phyloP scores from a whole-genome alignment of 2,329 filamentous ascomycete species.

The Phialemonium atrogriseum region DNA sequence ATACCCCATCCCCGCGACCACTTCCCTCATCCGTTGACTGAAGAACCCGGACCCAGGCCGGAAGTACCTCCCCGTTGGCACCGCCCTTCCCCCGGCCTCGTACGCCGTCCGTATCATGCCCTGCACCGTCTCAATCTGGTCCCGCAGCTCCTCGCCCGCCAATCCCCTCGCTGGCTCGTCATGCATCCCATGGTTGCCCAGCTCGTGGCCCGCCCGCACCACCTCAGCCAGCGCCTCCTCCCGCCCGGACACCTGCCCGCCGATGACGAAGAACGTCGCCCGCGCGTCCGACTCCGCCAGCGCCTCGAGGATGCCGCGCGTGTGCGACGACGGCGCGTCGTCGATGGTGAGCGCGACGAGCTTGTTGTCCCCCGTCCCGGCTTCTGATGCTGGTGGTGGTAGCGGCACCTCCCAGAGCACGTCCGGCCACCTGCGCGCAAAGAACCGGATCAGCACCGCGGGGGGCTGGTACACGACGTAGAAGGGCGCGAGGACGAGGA shows the following conservation, averaged over 20 bases:
- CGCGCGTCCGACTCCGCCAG: constrained; percentile 58
- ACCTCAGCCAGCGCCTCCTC: constrained; percentile 48
- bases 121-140: constrained; percentile 60
- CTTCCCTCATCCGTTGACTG: constrained; percentile 56
- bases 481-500: constrained; percentile 32
- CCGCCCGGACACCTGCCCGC: constrained; percentile 54
- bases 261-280: constrained; percentile 87
- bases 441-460: constrained; percentile 57
- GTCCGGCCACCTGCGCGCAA: constrained; percentile 65
- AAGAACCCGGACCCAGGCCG: constrained; percentile 82
- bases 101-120: constrained; percentile 50
- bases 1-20: constrained; percentile 56
- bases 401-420: constrained; percentile 63
- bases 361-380: constrained; percentile 44
- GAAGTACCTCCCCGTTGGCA: constrained; percentile 55
- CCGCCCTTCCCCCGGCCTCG: constrained; percentile 25
- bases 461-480: constrained; percentile 81
- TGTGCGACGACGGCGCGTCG: constrained; percentile 71
- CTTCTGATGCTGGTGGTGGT: no score
- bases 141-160: constrained; percentile 45
- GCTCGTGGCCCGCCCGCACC: constrained; percentile 56
- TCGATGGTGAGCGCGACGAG: constrained; percentile 80
- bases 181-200: constrained; percentile 84
- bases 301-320: constrained; percentile 58
- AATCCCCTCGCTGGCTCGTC: constrained; percentile 68